These are phyloP conservation scores for Pluteus cervinus DNA, from an alignment of 768 basidiomycete genomes.

Conservation along the genomic window DNA sequence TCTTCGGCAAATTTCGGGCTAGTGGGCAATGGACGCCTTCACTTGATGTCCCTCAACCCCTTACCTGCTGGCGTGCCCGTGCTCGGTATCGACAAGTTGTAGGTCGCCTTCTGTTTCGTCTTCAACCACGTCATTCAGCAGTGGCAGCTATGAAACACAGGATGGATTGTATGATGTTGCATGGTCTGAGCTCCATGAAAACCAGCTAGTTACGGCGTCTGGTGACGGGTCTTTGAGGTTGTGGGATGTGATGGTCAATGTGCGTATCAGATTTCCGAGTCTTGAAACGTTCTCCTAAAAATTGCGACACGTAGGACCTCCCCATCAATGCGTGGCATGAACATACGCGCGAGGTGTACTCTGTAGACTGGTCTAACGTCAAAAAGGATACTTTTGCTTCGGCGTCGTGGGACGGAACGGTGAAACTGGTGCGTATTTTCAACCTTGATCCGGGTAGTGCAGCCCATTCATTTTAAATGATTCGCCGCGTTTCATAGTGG, in stretches of 20 bases:
- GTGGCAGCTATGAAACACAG: constrained; percentile 75
- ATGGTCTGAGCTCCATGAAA: constrained; percentile 94
- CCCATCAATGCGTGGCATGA: constrained; percentile 94
- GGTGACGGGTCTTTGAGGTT: constrained; percentile 88
- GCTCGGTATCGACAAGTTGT: constrained; percentile 64
- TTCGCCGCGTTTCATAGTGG: constrained; percentile 75
- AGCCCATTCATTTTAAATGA: constrained; percentile 4
- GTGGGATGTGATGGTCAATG: constrained; percentile 87
- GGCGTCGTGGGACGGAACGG: constrained; percentile 86
- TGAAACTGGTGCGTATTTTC: constrained; percentile 67
- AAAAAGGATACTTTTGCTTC: constrained; percentile 85
- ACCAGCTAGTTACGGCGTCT: constrained; percentile 83
- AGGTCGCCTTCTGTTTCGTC: constrained; percentile 22
- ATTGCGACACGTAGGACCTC: constrained; percentile 51
- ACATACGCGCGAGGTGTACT: constrained; percentile 88
- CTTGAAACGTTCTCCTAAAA: neutral
- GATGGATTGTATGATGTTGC: constrained; percentile 88
- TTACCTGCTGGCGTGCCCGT: constrained; percentile 37
- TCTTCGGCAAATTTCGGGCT: constrained; percentile 92
- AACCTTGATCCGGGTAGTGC: neutral
- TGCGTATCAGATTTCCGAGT: constrained; percentile 25
- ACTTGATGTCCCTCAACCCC: constrained; percentile 49
- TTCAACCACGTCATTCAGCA: constrained; percentile 18
- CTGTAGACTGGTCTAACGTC: constrained; percentile 93
- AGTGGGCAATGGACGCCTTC: constrained; percentile 91